Base-by-base conservation (phyloP, 129 eudicot species). In the Pulicaria dysenterica region DNA sequence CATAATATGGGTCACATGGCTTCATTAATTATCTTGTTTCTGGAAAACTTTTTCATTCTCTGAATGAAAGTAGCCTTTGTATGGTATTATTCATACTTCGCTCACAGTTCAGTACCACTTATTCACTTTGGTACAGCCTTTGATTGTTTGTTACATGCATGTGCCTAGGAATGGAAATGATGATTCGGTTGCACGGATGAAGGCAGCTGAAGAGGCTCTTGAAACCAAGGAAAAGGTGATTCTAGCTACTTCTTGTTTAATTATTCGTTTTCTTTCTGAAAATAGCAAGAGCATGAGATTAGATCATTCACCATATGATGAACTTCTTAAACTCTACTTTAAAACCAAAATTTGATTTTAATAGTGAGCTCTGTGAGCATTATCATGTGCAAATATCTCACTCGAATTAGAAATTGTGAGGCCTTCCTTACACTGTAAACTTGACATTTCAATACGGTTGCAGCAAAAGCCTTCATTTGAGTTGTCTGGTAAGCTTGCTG, bases 401-500 rank as follows among this genome's bases (percentile, higher is more conserved):
- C 38, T 48, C n/a, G 37, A 40, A 56, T 58, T 72, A 49, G 10
- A 54, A 51, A 15, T 13, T 41, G 24, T 77, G 68, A 19, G 43
- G 12, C 7, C 5, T 38, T 67, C n/a, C 66, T 51, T 62, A 15
- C 68, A 31, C 50, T 73, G 5, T 55, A 43, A 37, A 43, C 72
- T 47, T 70, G 41, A 10, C 31, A 44, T 43, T 57, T 12, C 16
- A 66, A 46, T 66, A 19, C 39, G 58, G 17, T 64, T 80, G 81
- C 97, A 95, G 99, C 87, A 95, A 80, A 90, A 95, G 75, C 99
- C 99, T 69, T 95, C 99, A 6, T 95, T 95, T 81, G 99, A 90
- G 89, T 70, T 90, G 60, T 95, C 99, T 68, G 99, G 99, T 64
- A 95, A 95, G 79, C 99, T 95, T 84, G 97, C 99, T 17, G 97